Evolutionary conservation across 805 yeast genomes (phyloP).

Genomic region (Saccharomycopsis sp.): DNA sequence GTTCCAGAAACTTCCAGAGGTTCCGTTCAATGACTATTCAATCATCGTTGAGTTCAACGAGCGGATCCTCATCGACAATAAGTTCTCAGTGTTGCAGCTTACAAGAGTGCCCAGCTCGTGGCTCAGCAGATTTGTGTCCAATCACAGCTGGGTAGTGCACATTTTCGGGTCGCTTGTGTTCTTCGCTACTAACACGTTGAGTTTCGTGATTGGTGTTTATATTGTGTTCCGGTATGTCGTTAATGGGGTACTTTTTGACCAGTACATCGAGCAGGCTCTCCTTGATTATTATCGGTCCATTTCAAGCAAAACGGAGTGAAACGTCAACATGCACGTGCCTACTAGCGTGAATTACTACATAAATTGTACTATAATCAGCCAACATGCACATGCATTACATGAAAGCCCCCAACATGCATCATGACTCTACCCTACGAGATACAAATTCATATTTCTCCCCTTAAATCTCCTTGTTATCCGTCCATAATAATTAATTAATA

Average conservation of each 20-base stretch:
- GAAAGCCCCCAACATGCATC: too few relatives aligned
- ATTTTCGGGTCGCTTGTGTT: conserved; percentile 5
- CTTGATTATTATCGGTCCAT: not conserved
- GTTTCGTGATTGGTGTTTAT: not conserved
- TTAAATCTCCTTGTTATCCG: too few relatives aligned
- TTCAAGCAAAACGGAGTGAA: not conserved
- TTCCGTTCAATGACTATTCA: not conserved
- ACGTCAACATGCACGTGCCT: too few relatives aligned
- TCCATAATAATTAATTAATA: too few relatives aligned
- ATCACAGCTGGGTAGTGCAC: conserved; percentile 2
- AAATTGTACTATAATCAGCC: too few relatives aligned
- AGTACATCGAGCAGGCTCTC: not conserved
- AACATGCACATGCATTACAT: too few relatives aligned
- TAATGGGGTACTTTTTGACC: not conserved
- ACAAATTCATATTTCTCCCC: too few relatives aligned
- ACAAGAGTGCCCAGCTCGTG: conserved; percentile 1
- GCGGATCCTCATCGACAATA: conserved; percentile 9
- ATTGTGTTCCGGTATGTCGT: conserved; percentile 4
- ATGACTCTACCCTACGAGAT: too few relatives aligned
- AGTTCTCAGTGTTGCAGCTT: conserved; percentile 2
- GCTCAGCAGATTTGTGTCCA: not conserved
- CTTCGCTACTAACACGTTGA: conserved; percentile 4
- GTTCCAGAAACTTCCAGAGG: not conserved
- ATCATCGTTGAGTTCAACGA: conserved; percentile 14
- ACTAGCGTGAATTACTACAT: too few relatives aligned